Base-by-base conservation (phyloP, 2,329 filamentous ascomycete genomes). In the Stemphylium beticola region DNA sequence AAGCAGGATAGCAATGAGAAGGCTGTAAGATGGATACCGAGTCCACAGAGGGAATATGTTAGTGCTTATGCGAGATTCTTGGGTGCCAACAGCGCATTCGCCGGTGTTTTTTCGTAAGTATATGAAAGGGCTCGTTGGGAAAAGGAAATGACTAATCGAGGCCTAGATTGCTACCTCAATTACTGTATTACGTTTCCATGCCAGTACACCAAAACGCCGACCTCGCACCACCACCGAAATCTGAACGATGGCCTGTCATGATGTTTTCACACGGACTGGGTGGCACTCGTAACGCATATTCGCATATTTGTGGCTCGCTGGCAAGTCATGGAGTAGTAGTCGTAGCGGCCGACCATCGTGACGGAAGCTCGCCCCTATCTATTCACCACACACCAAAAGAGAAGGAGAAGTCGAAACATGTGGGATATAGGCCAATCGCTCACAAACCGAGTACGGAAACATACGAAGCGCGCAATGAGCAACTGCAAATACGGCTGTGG, bases 191-290 rank as follows among this genome's bases (percentile, higher is more conserved):
- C 71, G 85, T 90, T 41, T 83, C 86, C 1, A 88, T 93, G 22
- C 90, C 90, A 5, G 89, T 85, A 22, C 81, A 86, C 61, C 87
- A 90, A 63, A 90, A 92, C 70, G 90, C 90, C 10, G 79, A 82
- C 5, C 81, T 87, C 33, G 69, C 76, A 29, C 73, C 79, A 18
- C 72, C 74, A 1, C 78, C 69, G 55, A 79, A 54, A 68, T 85
- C 54, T 54, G 77, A 80, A 51, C 79, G 85, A 77, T 95, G 90
- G 88, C 91, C 92, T 0, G 89, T 91, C 0, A 87, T 92, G 79
- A 81, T 96, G 58, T 96, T 96, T 76, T 95, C 91, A 1, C 92
- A 96, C 70, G 92, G 92, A 0, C 81, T 96, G 1, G 92, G 90
- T 33, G 92, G 92, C 33, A 88, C 85, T 55, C 84, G 90, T 61